Percentiles rank a stretch among this genome's conserved stretches.
phyloP scores from a whole-genome alignment of 345 rosid species.

The Linum lewisii region DNA sequence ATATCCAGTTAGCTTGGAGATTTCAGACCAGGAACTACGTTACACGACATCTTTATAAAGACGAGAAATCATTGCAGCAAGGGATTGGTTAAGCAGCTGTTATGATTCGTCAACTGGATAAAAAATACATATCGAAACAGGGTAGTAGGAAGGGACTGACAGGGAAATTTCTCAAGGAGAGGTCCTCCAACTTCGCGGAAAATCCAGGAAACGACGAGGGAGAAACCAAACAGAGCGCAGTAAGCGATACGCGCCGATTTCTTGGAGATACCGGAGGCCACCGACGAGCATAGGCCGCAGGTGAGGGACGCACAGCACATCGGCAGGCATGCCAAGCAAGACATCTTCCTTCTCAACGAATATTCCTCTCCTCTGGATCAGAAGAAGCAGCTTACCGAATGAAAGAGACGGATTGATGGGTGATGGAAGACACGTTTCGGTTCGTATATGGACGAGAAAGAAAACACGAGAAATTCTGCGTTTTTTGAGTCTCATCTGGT shows the following conservation, averaged over 20 bases:
- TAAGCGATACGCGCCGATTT: conserved; percentile 85
- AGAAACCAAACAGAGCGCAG: conserved; percentile 87
- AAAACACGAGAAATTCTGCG: too few relatives aligned
- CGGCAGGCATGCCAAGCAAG: conserved; percentile 48
- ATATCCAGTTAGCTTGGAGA: neutral
- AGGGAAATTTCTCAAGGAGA: conserved; percentile 61
- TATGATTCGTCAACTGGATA: too few relatives aligned
- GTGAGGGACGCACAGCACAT: conserved; percentile 64
- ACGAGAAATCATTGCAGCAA: conserved; percentile 2
- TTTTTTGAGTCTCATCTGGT: too few relatives aligned
- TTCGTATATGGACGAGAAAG: too few relatives aligned
- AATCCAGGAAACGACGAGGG: conserved; percentile 81
- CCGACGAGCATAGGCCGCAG: conserved; percentile 86
- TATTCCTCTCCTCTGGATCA: neutral
- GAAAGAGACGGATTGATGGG: neutral
- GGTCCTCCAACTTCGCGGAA: conserved; percentile 79
- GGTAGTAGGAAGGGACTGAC: conserved; percentile 25
- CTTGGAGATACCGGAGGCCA: conserved; percentile 73
- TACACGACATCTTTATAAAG: conserved; percentile 1
- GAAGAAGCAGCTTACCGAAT: neutral
- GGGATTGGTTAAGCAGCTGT: neutral
- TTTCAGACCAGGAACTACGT: neutral
- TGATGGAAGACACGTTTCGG: too few relatives aligned
- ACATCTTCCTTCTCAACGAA: conserved; percentile 30
- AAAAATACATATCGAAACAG: neutral